phyloP scores from a whole-genome alignment of 371 early-diverging fungal genomes.

The Scutellospora calospora region DNA sequence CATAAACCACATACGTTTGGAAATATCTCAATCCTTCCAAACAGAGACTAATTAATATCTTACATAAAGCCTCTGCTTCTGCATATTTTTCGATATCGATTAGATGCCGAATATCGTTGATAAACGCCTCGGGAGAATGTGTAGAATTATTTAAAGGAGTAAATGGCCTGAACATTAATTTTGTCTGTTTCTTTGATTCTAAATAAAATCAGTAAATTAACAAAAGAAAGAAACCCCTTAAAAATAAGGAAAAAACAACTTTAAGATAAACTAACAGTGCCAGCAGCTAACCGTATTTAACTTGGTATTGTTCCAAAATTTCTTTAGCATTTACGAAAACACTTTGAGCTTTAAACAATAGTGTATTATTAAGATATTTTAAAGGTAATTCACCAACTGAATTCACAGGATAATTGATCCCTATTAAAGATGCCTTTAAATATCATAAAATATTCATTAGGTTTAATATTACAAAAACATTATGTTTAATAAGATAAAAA shows the following conservation, averaged over 20 bases:
- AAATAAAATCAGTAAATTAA: slow-evolving; percentile 19
- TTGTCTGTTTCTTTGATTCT: slow-evolving; percentile 77
- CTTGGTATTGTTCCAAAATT: slow-evolving; percentile 84
- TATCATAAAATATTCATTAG: not conserved
- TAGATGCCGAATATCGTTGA: slow-evolving; percentile 65
- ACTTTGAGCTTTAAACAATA: slow-evolving; percentile 74
- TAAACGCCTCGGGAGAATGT: slow-evolving; percentile 59
- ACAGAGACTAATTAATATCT: slow-evolving; percentile 66
- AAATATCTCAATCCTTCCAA: slow-evolving; percentile 92
- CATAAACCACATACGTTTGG: slow-evolving; percentile 69
- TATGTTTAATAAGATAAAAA: not conserved
- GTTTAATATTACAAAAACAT: not conserved
- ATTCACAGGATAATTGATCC: slow-evolving; percentile 88
- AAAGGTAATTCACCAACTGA: slow-evolving; percentile 92
- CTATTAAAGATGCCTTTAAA: slow-evolving; percentile 78
- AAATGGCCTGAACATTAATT: slow-evolving; percentile 84
- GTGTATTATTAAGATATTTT: slow-evolving; percentile 72
- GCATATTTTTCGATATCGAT: slow-evolving; percentile 68
- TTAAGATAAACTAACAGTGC: no score
- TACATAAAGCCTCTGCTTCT: slow-evolving; percentile 71
- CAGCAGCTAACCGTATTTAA: slow-evolving; percentile 71
- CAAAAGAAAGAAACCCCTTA: not conserved
- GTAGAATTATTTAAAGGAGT: slow-evolving; percentile 59
- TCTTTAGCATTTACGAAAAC: slow-evolving; percentile 84
- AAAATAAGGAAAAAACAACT: not conserved